A percentile compares a stretch with the other conserved stretches of the same genome.
phyloP scores from a whole-genome alignment of 140 eudicot species.

The Eryngium alpinum region DNA sequence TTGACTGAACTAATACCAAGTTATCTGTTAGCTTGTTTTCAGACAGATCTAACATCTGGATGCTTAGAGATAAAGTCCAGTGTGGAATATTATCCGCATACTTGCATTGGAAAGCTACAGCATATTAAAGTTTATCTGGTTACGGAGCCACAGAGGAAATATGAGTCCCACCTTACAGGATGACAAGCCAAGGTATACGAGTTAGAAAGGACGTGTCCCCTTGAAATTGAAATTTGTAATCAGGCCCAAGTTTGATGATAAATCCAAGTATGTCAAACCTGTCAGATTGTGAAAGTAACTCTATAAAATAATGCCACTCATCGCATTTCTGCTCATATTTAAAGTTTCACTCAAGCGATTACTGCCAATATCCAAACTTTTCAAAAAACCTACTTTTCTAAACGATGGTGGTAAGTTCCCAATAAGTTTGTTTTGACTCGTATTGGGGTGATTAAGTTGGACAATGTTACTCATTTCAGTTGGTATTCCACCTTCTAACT shows the following conservation, averaged over 20 bases:
- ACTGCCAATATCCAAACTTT: not conserved
- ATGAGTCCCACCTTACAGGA: not conserved
- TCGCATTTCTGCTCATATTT: not conserved
- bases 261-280: not conserved
- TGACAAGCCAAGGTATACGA: not conserved
- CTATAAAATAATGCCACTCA: not conserved
- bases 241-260: not conserved
- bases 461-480: not conserved
- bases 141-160: not conserved
- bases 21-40: too few species aligned
- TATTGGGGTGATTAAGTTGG: not conserved
- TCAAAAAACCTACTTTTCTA: not conserved
- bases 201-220: not conserved
- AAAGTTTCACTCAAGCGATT: not conserved
- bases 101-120: not conserved
- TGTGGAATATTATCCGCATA: not conserved
- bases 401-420: not conserved
- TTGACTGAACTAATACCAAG: too few species aligned
- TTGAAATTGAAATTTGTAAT: not conserved
- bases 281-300: not conserved
- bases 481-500: not conserved
- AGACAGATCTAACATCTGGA: not conserved
- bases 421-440: not conserved
- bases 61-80: not conserved
- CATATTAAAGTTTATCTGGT: not conserved